These are phyloP conservation scores for Talaromyces wortmannii DNA, from an alignment of 495 filamentous ascomycete genomes.

Conservation along the genomic window DNA sequence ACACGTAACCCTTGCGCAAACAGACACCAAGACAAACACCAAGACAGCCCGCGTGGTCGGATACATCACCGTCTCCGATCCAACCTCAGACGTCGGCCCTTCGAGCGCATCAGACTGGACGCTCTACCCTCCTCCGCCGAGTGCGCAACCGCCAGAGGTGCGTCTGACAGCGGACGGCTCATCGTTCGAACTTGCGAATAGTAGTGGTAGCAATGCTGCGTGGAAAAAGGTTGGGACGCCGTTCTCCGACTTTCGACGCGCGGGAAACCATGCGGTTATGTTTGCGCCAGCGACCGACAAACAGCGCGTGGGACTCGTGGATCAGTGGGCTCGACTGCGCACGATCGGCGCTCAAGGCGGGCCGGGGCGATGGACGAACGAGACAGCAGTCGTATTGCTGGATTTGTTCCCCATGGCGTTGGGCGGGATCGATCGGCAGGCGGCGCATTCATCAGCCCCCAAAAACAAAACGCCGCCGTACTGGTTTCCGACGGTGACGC, in stretches of 20 bases:
- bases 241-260: slow-evolving; percentile 44
- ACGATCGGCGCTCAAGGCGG: slow-evolving; percentile 28
- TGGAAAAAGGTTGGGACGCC: slow-evolving; percentile 4
- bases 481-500: slow-evolving; percentile 76
- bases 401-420: slow-evolving; percentile 61
- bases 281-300: slow-evolving; percentile 42
- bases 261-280: slow-evolving; percentile 43
- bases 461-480: slow-evolving; percentile 23
- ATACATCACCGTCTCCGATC: slow-evolving; percentile 62
- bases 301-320: slow-evolving; percentile 35
- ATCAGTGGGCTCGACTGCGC: slow-evolving; percentile 64
- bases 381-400: slow-evolving; percentile 47
- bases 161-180: slow-evolving; percentile 30
- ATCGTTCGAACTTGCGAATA: slow-evolving; percentile 11
- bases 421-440: slow-evolving; percentile 26
- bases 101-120: slow-evolving; percentile 45
- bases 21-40: slow-evolving; percentile 13
- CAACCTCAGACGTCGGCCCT: slow-evolving; percentile 51
- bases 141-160: slow-evolving; percentile 15
- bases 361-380: slow-evolving; percentile 47
- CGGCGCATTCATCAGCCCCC: slow-evolving; percentile 10
- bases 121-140: slow-evolving; percentile 37
- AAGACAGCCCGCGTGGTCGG: slow-evolving; percentile 55
- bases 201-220: neutral
- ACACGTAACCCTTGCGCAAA: slow-evolving; percentile 57